Conservation (phyloP, 164 flowering plant genomes). For the Sextonia rubra region DNA sequence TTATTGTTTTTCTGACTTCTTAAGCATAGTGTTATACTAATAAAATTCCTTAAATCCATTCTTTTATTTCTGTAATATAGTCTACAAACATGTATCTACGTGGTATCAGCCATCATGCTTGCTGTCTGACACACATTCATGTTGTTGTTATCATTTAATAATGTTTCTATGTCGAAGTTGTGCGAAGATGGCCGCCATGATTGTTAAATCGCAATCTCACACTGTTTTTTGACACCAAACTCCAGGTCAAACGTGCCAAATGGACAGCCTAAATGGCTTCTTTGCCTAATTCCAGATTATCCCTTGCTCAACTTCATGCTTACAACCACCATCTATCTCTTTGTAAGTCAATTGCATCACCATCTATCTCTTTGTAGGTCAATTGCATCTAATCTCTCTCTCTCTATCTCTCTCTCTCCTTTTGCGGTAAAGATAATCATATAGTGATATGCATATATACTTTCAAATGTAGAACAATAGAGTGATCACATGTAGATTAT, state of each 20-base stretch:
- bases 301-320: constrained; percentile 96
- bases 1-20: too few species aligned
- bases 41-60: too few species aligned
- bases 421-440: background rate
- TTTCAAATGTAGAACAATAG: background rate
- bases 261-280: constrained; percentile 98
- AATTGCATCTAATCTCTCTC: too few species aligned
- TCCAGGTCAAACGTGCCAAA: constrained; percentile 80
- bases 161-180: too few species aligned
- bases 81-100: too few species aligned
- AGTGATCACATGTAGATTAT: too few species aligned
- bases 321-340: constrained; percentile 70
- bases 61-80: too few species aligned
- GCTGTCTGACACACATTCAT: too few species aligned
- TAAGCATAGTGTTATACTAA: too few species aligned
- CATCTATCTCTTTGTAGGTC: constrained; percentile 63
- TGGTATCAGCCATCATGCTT: too few species aligned
- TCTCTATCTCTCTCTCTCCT: background rate
- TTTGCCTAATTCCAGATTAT: constrained; percentile 71
- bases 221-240: constrained; percentile 1
- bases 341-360: constrained; percentile 71
- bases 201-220: background rate
- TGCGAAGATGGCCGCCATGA: too few species aligned
- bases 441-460: background rate
- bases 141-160: too few species aligned